phyloP scores from a whole-genome alignment of 2,329 filamentous ascomycete genomes.

The Aspergillus tanneri region DNA sequence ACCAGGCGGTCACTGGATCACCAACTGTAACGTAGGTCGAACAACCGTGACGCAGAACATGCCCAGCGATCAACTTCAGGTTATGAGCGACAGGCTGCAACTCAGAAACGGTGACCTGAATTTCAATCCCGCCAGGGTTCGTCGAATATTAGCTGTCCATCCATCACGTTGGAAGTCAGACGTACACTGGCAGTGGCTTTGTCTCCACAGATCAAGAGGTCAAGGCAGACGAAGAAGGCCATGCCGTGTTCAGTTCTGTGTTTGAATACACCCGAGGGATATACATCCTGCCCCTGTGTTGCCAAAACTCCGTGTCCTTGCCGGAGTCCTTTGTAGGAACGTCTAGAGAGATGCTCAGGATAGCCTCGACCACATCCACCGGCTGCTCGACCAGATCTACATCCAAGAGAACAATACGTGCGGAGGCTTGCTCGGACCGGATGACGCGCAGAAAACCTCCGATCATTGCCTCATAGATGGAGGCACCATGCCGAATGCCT shows the following conservation, averaged over 20 bases:
- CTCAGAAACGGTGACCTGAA: no score
- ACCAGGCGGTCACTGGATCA: no score
- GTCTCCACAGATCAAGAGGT: no score
- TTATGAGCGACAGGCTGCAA: no score
- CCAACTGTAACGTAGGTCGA: no score
- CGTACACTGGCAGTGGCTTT: no score
- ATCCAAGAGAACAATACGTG: conserved; percentile 1
- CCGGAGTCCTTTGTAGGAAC: neutral
- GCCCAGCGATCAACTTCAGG: no score
- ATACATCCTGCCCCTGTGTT: neutral
- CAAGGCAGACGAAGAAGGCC: no score
- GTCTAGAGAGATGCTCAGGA: neutral
- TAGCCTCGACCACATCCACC: neutral
- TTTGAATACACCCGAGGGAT: neutral
- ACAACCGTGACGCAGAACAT: no score
- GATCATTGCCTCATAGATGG: neutral
- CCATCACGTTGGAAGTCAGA: no score
- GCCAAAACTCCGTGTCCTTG: conserved; percentile 7
- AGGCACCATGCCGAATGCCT: neutral
- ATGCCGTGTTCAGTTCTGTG: neutral
- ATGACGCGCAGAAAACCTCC: conserved; percentile 3
- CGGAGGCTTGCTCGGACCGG: neutral
- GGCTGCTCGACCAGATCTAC: neutral
- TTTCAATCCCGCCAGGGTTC: no score
- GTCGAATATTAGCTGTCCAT: no score